These are phyloP conservation scores for Colletotrichum neosansevieriae DNA, from an alignment of 2,329 filamentous ascomycete genomes.

Conservation along the genomic window DNA sequence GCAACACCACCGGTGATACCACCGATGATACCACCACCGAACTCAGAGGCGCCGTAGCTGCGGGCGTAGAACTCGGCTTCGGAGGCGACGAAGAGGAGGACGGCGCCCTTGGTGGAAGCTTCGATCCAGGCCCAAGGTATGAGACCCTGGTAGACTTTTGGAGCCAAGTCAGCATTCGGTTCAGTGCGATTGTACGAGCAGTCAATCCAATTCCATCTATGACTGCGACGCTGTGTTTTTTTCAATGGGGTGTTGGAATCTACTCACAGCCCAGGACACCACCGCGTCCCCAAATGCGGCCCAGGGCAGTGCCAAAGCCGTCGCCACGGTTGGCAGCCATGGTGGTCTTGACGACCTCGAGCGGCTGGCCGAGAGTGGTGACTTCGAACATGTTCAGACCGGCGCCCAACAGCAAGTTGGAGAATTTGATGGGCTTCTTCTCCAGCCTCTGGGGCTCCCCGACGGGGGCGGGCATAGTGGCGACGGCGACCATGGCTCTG, in stretches of 20 bases:
- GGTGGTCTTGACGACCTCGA: constrained; percentile 99
- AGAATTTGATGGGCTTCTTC: constrained; percentile 99
- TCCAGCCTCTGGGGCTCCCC: constrained; percentile 72
- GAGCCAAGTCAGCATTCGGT: constrained; percentile 43
- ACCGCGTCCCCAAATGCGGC: constrained; percentile 92
- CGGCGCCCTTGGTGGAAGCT: constrained; percentile 98
- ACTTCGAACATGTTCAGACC: constrained; percentile 97
- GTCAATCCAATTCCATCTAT: neutral
- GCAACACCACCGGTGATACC: constrained; percentile 95
- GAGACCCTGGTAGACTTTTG: constrained; percentile 95
- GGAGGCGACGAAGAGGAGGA: constrained; percentile 98
- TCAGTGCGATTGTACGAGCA: neutral
- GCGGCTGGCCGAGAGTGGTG: constrained; percentile 77
- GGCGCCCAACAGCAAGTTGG: constrained; percentile 94
- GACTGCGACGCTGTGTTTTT: neutral
- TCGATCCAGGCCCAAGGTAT: constrained; percentile 99
- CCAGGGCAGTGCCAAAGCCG: constrained; percentile 83
- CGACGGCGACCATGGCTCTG: constrained; percentile 73
- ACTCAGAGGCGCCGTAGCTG: constrained; percentile 84
- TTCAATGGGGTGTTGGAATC: constrained; percentile 25
- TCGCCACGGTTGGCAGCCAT: constrained; percentile 98
- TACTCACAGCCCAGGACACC: constrained; percentile 92
- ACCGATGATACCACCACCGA: constrained; percentile 87
- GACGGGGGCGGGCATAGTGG: constrained; percentile 64
- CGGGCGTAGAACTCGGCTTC: constrained; percentile 97